Evolutionary conservation across 1,139 yeast genomes (phyloP), one percentile per base, ranked within the genome.

Genomic region (Pichia sp.): DNA sequence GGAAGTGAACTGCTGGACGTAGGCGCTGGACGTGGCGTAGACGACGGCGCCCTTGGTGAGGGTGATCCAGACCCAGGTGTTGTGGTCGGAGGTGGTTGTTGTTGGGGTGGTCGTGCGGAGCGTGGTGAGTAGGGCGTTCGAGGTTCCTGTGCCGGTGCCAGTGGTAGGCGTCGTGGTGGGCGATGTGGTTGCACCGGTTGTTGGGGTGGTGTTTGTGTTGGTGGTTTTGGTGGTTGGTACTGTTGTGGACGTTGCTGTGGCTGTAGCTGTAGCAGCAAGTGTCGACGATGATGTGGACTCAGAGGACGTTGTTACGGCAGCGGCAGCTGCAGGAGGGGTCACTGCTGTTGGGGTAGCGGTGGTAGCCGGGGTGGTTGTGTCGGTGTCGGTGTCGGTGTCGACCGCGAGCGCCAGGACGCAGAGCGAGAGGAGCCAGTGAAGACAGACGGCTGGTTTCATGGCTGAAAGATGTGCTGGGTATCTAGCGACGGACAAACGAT

Each of bases 1-100:
- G 2, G 71, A 51, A 5, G 64, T 58, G 63, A 85, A 85, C 9
- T 58, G 56, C 64, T 86, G 93, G 1, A 76, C 63, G 66, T 72
- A 86, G 1, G 58, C 45, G 6, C 61, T 43, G 3, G 68, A 56
- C 5, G 61, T 58, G 9, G 62, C 61, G 10, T 59, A 53, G 1
- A 62, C 48, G 3, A 55, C 43, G 16, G 54, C 58, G 12, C 58
- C 55, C 14, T 34, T 44, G 1, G 58, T 52, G 41, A 57, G 10
- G 3, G 64, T 61, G 10, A 54, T 52, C 60, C 59, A 62, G 12
- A 59, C 62, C n/a, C 52, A 52, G 2, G 64, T 61, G 8, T 45
- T 41, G 17, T 56, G 29, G 31, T 64, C 49, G 6, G 64, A 36
- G 3, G 62, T 46, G 8, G 65, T 53, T 27, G 66, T 56, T 12